These are phyloP conservation scores for Ephemerocybe angulata DNA, from an alignment of 768 basidiomycete species.

Conservation along the genomic window DNA sequence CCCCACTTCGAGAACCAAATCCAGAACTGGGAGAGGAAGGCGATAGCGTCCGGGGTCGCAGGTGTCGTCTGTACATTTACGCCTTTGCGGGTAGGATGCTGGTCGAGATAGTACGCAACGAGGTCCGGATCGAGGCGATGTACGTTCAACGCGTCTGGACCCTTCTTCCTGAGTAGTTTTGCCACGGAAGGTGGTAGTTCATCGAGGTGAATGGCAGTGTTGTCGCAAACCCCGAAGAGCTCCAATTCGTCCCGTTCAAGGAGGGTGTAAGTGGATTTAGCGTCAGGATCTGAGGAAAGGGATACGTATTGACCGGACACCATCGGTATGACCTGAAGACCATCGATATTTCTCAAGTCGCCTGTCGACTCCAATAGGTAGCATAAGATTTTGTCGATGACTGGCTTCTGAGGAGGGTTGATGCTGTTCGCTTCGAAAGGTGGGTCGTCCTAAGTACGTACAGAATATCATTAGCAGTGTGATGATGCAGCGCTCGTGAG, in stretches of 20 bases:
- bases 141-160: slow-evolving; percentile 30
- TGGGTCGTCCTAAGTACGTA: too few relatives aligned
- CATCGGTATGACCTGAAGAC: slow-evolving; percentile 34
- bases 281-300: slow-evolving; percentile 10
- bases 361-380: slow-evolving; percentile 36
- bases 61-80: slow-evolving; percentile 16
- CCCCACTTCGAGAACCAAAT: slow-evolving; percentile 33
- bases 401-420: background rate
- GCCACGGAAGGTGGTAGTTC: slow-evolving; percentile 22
- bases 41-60: slow-evolving; percentile 16
- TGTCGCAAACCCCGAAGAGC: slow-evolving; percentile 29
- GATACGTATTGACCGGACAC: slow-evolving; percentile 20
- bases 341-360: slow-evolving; percentile 30
- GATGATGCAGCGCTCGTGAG: slow-evolving; percentile 9
- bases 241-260: slow-evolving; percentile 24
- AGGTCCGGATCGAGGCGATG: slow-evolving; percentile 20
- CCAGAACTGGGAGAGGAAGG: slow-evolving; percentile 44
- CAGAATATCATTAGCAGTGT: too few relatives aligned
- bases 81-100: slow-evolving; percentile 20
- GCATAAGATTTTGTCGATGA: slow-evolving; percentile 16
- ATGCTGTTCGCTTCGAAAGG: background rate
- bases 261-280: slow-evolving; percentile 18
- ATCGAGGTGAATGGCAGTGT: slow-evolving; percentile 26
- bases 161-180: slow-evolving; percentile 18
- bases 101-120: slow-evolving; percentile 28